Evolutionary conservation across 352 stramenopile species (phyloP), one percentile per base, ranked within the genome.

Genomic region (Globisporangium barbulae): DNA sequence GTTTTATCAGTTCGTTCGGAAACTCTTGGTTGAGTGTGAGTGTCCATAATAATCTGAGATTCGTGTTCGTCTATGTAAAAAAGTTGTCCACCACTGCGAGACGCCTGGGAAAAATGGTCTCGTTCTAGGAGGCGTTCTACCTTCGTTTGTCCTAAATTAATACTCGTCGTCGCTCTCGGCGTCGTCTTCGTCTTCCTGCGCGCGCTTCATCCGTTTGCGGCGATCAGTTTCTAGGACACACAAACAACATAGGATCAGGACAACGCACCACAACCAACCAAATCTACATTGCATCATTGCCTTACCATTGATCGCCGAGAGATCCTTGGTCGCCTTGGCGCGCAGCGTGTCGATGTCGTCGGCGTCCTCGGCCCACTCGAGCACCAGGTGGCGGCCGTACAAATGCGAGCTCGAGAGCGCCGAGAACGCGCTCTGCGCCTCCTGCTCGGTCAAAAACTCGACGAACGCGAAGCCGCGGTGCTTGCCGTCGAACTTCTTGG

Each of bases 401-500:
- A 99, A 85, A 79, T 99, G 98, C 22, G 97, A 99, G 64, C 85
- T 93, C 8, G 85, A 88, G 22, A 99, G 85, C 56, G 94, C 81
- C 22, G 79, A 85, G 71, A 98, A 97, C 21, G 96, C 97, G 53
- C 84, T 90, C 63, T 88, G 70, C 5, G 97, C 97, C 74, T 99
- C 97, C 70, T 99, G 94, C 49, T 93, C 81, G 1, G 96, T 98
- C 28, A 98, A 64, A 67, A 98, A 99, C 67, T 99, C 97, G 50
- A 99, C 93, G 71, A 99, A 99, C 19, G 96, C 97, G 74, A 99
- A 99, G 54, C 86, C 98, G 61, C 98, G 97, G 76, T 99, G 94
- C 55, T 80, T 85, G 53, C 97, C 97, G 77, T 99, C 97, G 69
- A 99, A 99, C 72, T 99, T 99, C 78, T 99, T 99, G 30, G 98